Evolutionary conservation across 2,329 filamentous ascomycete species (phyloP).

Genomic region (Orbilia brochopaga): DNA sequence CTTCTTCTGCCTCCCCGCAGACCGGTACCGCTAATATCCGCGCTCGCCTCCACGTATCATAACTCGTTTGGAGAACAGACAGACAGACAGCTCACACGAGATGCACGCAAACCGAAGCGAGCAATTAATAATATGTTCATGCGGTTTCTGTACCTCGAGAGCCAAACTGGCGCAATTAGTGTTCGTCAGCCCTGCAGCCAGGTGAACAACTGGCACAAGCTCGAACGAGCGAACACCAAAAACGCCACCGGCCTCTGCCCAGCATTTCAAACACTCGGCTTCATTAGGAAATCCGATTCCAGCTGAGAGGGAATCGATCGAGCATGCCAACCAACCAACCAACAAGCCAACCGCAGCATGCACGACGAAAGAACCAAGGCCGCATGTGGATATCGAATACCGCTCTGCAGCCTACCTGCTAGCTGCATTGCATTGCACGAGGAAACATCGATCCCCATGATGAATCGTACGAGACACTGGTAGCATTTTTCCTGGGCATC

Average conservation of each 20-base stretch:
- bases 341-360: not conserved
- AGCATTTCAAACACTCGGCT: not conserved
- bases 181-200: too few relatives aligned
- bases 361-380: not conserved
- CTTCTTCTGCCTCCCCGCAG: too few relatives aligned
- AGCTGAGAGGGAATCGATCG: not conserved
- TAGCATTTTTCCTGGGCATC: not conserved
- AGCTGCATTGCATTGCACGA: too few relatives aligned
- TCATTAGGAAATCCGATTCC: not conserved
- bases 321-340: not conserved
- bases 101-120: too few relatives aligned
- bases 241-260: not conserved
- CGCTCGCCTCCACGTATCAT: too few relatives aligned
- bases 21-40: too few relatives aligned
- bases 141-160: too few relatives aligned
- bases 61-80: too few relatives aligned
- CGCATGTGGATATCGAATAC: not conserved
- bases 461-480: not conserved
- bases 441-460: not conserved
- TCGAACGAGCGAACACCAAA: not conserved
- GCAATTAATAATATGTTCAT: too few relatives aligned
- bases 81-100: too few relatives aligned
- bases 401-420: too few relatives aligned
- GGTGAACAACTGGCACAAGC: conserved; percentile 7
- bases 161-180: too few relatives aligned